Base-by-base conservation (phyloP, 352 stramenopile species). In the Achlya hypogyna region DNA sequence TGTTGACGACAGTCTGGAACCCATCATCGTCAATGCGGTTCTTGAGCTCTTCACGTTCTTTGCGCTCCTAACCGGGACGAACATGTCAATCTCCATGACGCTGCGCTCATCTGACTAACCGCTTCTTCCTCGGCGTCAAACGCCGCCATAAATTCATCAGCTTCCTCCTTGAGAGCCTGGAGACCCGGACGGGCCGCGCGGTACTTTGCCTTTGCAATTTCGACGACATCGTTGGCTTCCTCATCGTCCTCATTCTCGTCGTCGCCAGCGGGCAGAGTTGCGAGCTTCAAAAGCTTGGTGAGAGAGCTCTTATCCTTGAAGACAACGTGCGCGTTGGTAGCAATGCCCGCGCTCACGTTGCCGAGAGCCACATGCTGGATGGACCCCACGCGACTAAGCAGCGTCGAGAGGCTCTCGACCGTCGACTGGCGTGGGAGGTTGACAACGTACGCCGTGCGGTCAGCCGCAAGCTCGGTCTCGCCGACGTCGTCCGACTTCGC, bases 1-100 rank as follows among this genome's bases (percentile, higher is more conserved):
- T 82, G 69, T 86, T 93, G 16, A 93, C 82, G 28, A 92, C 83
- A 14, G 75, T 91, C 70, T 87, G 74, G 65, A 92, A 94, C 6
- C 85, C 85, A 62, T 94, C 85, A n/a, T 84, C 81, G 54, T 94
- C 83, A 42, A 92, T 78, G 29, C 84, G 74, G 23, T 79, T 83
- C 72, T 91, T 89, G n/a, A 92, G 67, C 45, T 91, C 81, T 60
- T 91, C 81, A 1, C 82, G 80, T 54, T 76, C 65, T 40, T 75
- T 74, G 23, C 74, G 56, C 51, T 91, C 77, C 73, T 83, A 56
- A 5, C n/a, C 43, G 4, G 67, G 1, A 52, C n/a, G 62, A 18
- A 65, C 5, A 51, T 6, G 20, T 25, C 53, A 68, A 16, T 35
- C 18, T n/a, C n/a, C n/a, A 20, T 18, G 18, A 18, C 18, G 42